Conservation (phyloP, 2,329 filamentous ascomycete genomes). For the Penicillium sp. region DNA sequence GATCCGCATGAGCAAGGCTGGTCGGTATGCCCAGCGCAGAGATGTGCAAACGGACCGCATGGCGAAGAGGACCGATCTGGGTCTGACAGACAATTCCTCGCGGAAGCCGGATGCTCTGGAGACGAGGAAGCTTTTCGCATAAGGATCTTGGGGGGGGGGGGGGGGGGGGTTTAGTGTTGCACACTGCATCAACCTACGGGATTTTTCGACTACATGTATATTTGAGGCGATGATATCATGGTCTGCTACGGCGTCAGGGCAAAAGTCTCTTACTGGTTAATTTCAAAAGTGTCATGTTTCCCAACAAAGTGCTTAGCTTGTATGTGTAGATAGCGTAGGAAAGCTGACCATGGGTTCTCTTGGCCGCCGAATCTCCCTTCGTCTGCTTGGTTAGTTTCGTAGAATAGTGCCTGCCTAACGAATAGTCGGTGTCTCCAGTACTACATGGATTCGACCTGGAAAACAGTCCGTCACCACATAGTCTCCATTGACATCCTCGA, state of each 20-base stretch:
- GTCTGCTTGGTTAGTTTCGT: no score
- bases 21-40: slow-evolving; percentile 70
- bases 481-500: no score
- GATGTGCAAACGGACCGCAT: slow-evolving; percentile 71
- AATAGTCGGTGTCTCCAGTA: no score
- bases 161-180: slow-evolving; percentile 18
- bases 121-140: slow-evolving; percentile 66
- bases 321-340: no score
- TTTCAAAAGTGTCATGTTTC: slow-evolving; percentile 22
- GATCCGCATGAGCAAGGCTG: slow-evolving; percentile 70
- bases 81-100: slow-evolving; percentile 63
- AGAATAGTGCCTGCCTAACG: no score
- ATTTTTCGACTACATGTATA: slow-evolving; percentile 35
- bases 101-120: slow-evolving; percentile 69
- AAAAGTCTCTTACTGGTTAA: slow-evolving; percentile 24
- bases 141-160: no score
- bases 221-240: slow-evolving; percentile 36
- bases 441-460: no score
- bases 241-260: slow-evolving; percentile 36
- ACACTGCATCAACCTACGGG: slow-evolving; percentile 26
- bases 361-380: no score
- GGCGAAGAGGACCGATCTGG: slow-evolving; percentile 72
- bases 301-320: no score
- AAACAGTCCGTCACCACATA: no score
- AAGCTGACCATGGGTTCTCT: no score